A percentile compares a stretch with the other conserved stretches of the same genome.
Evolutionary conservation across 768 basidiomycete genomes (phyloP).

Genomic region (Mycena metata): DNA sequence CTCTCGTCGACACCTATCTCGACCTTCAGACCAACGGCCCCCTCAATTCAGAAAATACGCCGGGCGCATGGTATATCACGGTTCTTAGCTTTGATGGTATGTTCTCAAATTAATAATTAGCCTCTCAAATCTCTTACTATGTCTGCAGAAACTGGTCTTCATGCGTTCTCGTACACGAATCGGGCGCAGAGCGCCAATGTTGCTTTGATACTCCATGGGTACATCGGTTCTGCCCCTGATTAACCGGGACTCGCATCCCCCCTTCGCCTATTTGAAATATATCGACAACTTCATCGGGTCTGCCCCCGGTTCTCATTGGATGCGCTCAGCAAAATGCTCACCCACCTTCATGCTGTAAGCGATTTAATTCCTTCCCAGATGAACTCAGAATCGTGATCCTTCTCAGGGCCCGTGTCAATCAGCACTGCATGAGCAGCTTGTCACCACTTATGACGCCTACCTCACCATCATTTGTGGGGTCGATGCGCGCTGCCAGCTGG

Average conservation of each 20-base stretch:
- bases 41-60: not conserved
- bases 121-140: too few species aligned
- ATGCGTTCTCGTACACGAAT: not conserved
- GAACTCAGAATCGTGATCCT: too few species aligned
- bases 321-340: not conserved
- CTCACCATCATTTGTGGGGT: slow-evolving; percentile 1
- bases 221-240: not conserved
- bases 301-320: slow-evolving; percentile 12
- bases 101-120: too few species aligned
- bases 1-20: not conserved
- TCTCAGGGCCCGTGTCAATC: not conserved
- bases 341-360: slow-evolving; percentile 1
- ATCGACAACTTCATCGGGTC: slow-evolving; percentile 20
- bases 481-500: not conserved
- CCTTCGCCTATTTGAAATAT: not conserved
- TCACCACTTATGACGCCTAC: slow-evolving; percentile 11
- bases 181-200: not conserved
- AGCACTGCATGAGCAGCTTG: slow-evolving; percentile 11
- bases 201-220: not conserved
- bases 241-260: not conserved
- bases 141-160: not conserved
- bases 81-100: not conserved
- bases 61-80: not conserved
- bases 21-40: not conserved
- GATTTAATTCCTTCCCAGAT: too few species aligned